phyloP scores from a whole-genome alignment of 2,329 filamentous ascomycete genomes.

The Neofusicoccum parvum region DNA sequence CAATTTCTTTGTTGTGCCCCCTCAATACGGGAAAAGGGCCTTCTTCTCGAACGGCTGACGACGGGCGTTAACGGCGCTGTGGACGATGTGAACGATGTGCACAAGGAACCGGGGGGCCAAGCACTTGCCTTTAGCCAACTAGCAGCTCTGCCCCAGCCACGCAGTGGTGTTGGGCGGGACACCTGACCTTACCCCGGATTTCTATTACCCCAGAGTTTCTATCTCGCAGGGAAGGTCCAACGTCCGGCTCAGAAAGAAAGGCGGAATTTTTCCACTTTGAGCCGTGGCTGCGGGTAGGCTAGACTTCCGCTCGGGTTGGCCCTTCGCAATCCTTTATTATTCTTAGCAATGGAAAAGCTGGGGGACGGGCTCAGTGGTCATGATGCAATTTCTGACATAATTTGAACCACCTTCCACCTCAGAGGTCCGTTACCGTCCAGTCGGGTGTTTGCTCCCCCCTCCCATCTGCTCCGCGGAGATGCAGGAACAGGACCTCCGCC shows the following conservation, averaged over 20 bases:
- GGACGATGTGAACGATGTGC: conserved; percentile 8
- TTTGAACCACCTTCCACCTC: conserved; percentile 8
- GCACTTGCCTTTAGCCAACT: neutral
- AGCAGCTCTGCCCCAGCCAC: neutral
- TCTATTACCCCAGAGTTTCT: conserved; percentile 19
- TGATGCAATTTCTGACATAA: conserved; percentile 19
- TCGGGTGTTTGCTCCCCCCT: neutral
- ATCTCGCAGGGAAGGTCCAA: neutral
- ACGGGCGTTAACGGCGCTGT: conserved; percentile 8
- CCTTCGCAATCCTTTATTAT: neutral
- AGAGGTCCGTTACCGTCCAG: neutral
- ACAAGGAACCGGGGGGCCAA: neutral
- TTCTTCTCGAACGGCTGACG: conserved; percentile 7
- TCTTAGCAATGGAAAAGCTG: neutral
- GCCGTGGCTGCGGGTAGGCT: neutral
- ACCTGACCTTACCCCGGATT: conserved; percentile 18
- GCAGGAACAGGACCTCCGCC: neutral
- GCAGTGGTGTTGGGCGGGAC: neutral
- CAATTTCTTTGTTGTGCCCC: neutral
- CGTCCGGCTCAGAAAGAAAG: neutral
- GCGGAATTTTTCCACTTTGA: neutral
- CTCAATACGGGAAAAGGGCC: neutral
- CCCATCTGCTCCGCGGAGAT: conserved; percentile 7
- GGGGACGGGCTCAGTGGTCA: neutral
- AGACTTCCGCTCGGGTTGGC: conserved; percentile 1